These are phyloP conservation scores for Thelonectria rubi DNA, from an alignment of 2,329 filamentous ascomycete genomes.

Conservation along the genomic window DNA sequence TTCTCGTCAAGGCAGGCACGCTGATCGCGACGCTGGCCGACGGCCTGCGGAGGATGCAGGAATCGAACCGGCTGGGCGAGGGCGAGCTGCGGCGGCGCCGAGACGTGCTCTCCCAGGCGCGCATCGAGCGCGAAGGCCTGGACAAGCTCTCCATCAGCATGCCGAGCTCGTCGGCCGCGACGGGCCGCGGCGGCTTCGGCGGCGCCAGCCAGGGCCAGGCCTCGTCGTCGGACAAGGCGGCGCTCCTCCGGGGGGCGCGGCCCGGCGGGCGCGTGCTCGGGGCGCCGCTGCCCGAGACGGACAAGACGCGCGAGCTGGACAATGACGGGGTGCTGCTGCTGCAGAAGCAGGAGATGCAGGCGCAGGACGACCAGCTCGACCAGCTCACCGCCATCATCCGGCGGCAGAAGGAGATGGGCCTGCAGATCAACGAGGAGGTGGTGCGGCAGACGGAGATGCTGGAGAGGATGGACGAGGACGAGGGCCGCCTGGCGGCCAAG, in stretches of 20 bases:
- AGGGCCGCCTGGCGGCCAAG: slow-evolving; percentile 72
- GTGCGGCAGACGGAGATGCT: slow-evolving; percentile 77
- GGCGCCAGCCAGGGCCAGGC: slow-evolving; percentile 58
- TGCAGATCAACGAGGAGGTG: slow-evolving; percentile 79
- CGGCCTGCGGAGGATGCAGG: slow-evolving; percentile 67
- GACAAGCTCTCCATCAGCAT: slow-evolving; percentile 74
- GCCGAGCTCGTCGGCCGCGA: slow-evolving; percentile 43
- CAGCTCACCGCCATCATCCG: slow-evolving; percentile 74
- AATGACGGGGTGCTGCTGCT: slow-evolving; percentile 78
- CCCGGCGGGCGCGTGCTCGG: slow-evolving; percentile 73
- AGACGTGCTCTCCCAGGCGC: slow-evolving; percentile 74
- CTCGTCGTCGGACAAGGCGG: slow-evolving; percentile 58
- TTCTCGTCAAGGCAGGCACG: slow-evolving; percentile 73
- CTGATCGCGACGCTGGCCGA: slow-evolving; percentile 71
- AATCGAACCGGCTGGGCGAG: slow-evolving; percentile 68
- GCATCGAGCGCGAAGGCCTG: slow-evolving; percentile 78
- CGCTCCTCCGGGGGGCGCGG: slow-evolving; percentile 53
- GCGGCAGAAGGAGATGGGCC: slow-evolving; percentile 79
- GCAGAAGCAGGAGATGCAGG: slow-evolving; percentile 76
- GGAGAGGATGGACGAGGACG: slow-evolving; percentile 71
- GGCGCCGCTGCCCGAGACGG: slow-evolving; percentile 76
- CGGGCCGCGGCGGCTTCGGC: slow-evolving; percentile 47
- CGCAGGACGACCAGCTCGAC: slow-evolving; percentile 79
- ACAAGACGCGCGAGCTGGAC: slow-evolving; percentile 78
- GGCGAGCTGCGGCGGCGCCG: slow-evolving; percentile 77